A percentile compares a stretch with the other conserved stretches of the same genome.
phyloP scores from a whole-genome alignment of 2,329 filamentous ascomycete species.

The Xylariales sp. region DNA sequence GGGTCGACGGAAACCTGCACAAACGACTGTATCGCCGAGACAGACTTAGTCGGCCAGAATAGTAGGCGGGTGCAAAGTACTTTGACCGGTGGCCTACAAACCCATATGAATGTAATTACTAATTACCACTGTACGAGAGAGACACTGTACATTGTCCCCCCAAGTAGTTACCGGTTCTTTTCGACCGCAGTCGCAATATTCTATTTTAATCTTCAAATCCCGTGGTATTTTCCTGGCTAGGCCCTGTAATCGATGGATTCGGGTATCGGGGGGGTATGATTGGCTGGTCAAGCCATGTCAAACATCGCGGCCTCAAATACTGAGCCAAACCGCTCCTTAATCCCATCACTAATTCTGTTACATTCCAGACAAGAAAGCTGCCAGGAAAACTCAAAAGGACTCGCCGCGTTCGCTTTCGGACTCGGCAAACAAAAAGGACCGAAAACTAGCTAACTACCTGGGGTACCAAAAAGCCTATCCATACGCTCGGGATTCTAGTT shows the following conservation, averaged over 20 bases:
- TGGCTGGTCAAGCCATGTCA: conserved; percentile 29
- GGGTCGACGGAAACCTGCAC: conserved; percentile 55
- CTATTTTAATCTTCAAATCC: conserved; percentile 38
- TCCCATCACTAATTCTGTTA: conserved; percentile 13
- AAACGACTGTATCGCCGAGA: conserved; percentile 50
- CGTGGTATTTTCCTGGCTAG: conserved; percentile 25
- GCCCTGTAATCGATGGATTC: conserved; percentile 31
- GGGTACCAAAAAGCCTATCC: conserved; percentile 18
- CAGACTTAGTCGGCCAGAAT: conserved; percentile 15
- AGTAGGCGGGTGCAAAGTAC: conserved; percentile 32
- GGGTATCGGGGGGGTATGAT: conserved; percentile 34
- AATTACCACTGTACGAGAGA: conserved; percentile 50
- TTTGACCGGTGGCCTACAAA: conserved; percentile 23
- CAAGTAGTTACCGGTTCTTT: conserved; percentile 4
- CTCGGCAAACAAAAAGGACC: conserved; percentile 36
- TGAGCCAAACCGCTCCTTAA: conserved; percentile 11
- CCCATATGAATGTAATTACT: conserved; percentile 47
- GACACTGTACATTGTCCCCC: conserved; percentile 44
- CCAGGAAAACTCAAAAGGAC: neutral
- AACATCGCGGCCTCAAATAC: conserved; percentile 29
- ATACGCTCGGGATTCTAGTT: conserved; percentile 25
- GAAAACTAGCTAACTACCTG: conserved; percentile 23
- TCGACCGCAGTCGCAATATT: conserved; percentile 13
- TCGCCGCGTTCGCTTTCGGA: conserved; percentile 29
- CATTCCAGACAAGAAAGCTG: conserved; percentile 10